Base-by-base conservation (phyloP, 192 early-diverging fungal genomes). In the Polychytrium aggregatum region DNA sequence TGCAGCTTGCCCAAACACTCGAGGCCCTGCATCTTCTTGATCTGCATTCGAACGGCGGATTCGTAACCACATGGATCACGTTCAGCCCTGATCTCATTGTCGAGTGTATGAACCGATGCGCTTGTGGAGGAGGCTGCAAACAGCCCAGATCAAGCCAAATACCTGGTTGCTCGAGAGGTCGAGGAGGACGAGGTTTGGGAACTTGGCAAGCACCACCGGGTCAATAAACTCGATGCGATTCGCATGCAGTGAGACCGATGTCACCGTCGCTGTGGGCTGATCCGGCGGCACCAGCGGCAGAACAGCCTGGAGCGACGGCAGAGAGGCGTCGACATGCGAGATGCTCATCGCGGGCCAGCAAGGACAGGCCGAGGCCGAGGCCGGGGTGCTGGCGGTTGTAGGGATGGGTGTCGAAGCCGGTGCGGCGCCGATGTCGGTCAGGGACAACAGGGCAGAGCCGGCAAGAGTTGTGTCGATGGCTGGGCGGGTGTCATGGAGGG, bases 161-260 rank as follows among this genome's bases (percentile, higher is more conserved):
- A 52, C 57, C 51, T 53, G 39, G 53, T 67, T 67, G 29, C 60
- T 59, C n/a, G 60, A 63, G 16, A 67, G 46, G 41, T 67, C 61
- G 25, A 67, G 47, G 3, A 43, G 20, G 2, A 46, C 49, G 26
- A 67, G 53, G 9, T 14, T 31, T 10, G 28, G 33, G 17, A 59
- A 49, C 16, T 31, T 28, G 1, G 18, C n/a, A 14, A 64, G 28
- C 8, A 55, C 37, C 7, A 16, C 25, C 9, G 16, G 26, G 37
- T 64, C 56, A 17, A 64, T 50, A 16, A 31, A 13, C 8, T 17
- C 9, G 1, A 64, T 47, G 31, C 20, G 21, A 37, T 54, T 54
- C 24, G 62, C 59, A 48, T 64, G 62, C 21, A 64, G 46, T 43
- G 27, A 64, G 34, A 14, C 25, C 56, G 0, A 9, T 13, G 18